Percentiles rank a stretch among this genome's conserved stretches.
Conservation (phyloP, 1,139 yeast species). For the Insectozyma bohioensis region DNA sequence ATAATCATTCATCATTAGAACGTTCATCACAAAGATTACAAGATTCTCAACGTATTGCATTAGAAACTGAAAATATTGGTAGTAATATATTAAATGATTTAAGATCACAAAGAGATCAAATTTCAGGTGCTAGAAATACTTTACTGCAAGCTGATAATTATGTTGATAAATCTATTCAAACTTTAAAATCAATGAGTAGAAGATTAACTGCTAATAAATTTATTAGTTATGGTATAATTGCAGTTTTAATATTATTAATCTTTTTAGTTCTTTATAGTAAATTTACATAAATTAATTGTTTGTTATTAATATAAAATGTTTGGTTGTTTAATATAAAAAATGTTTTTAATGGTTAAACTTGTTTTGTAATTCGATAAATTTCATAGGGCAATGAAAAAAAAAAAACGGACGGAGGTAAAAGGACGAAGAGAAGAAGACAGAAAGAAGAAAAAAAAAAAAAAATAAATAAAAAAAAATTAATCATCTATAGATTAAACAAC, state of each 20-base stretch:
- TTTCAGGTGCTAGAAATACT: slow-evolving; percentile 78
- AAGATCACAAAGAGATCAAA: slow-evolving; percentile 91
- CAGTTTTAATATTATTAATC: slow-evolving; percentile 78
- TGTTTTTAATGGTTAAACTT: not conserved
- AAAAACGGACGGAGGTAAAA: slow-evolving; percentile 1
- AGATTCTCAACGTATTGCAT: slow-evolving; percentile 87
- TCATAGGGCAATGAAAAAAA: slow-evolving; percentile 1
- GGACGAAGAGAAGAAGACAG: slow-evolving; percentile 5
- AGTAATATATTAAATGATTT: slow-evolving; percentile 87
- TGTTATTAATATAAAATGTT: not conserved
- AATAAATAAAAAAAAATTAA: slow-evolving; percentile 1
- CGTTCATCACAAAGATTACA: slow-evolving; percentile 79
- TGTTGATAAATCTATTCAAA: slow-evolving; percentile 85
- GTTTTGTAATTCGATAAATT: slow-evolving; percentile 3
- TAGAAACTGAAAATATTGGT: slow-evolving; percentile 91
- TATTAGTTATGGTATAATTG: slow-evolving; percentile 93
- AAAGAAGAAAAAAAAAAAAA: not conserved
- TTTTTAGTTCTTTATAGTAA: slow-evolving; percentile 84
- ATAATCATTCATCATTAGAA: slow-evolving; percentile 79
- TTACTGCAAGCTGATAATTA: slow-evolving; percentile 88
- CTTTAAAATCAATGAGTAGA: slow-evolving; percentile 89
- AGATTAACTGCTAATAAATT: slow-evolving; percentile 93
- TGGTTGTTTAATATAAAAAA: too few relatives aligned
- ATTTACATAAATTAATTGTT: slow-evolving; percentile 33
- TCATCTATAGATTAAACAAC: too few relatives aligned